Percentiles rank a stretch among this genome's conserved stretches.
Evolutionary conservation across 495 filamentous ascomycete species (phyloP).

Genomic region (Umbilicaria muhlenbergii): DNA sequence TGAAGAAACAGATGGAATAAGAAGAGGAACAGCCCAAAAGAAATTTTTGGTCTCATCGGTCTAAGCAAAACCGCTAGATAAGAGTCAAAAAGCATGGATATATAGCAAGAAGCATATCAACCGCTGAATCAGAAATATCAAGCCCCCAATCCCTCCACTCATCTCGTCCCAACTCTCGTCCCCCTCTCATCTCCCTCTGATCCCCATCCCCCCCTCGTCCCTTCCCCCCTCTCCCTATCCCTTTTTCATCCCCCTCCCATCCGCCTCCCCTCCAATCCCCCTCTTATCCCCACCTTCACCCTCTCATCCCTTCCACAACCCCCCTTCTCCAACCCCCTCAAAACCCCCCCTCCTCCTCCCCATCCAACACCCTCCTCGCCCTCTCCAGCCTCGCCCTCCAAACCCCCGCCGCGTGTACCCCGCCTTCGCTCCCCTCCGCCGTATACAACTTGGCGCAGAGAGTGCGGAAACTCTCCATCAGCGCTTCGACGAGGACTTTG

Average conservation of each 20-base stretch:
- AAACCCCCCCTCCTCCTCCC: slow-evolving; percentile 26
- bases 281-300: background rate
- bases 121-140: too few species aligned
- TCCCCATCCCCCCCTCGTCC: slow-evolving; percentile 20
- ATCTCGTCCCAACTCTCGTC: background rate
- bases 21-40: too few species aligned
- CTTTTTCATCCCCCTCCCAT: background rate
- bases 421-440: slow-evolving; percentile 31
- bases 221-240: background rate
- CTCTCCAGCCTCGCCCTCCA: slow-evolving; percentile 56
- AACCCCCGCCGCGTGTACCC: slow-evolving; percentile 41
- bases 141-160: too few species aligned
- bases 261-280: background rate
- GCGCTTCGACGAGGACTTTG: slow-evolving; percentile 55
- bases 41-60: too few species aligned
- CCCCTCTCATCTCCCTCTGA: slow-evolving; percentile 9
- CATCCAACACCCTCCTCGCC: slow-evolving; percentile 56
- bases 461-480: slow-evolving; percentile 59
- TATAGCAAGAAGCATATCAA: too few species aligned
- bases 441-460: slow-evolving; percentile 48
- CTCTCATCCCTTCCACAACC: background rate
- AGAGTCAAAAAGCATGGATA: too few species aligned
- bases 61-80: too few species aligned
- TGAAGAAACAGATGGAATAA: too few species aligned
- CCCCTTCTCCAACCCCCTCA: background rate